phyloP scores from a whole-genome alignment of 345 rosid genomes.

The Fremontodendron californicum region DNA sequence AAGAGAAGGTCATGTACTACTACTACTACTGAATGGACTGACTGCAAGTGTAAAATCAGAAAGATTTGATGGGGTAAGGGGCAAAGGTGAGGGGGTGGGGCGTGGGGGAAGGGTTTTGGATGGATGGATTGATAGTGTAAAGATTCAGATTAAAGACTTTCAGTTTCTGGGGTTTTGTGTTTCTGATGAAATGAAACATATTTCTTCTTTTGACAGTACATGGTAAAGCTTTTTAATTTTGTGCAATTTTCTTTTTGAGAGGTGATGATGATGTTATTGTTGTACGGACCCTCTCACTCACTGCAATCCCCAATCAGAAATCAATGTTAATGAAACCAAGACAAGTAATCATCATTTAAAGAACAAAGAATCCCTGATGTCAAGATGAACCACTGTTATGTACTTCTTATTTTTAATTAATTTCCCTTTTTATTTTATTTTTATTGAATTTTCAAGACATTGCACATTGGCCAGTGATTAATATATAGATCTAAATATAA shows the following conservation, averaged over 20 bases:
- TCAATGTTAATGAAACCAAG: conserved; percentile 21
- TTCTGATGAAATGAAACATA: conserved; percentile 30
- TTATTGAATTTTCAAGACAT: background rate
- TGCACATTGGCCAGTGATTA: background rate
- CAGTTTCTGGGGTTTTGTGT: conserved; percentile 37
- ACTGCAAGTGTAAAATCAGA: conserved; percentile 52
- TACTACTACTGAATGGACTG: conserved; percentile 44
- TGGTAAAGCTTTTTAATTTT: conserved; percentile 22
- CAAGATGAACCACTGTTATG: conserved; percentile 1
- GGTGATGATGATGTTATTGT: conserved; percentile 13
- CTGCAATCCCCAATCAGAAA: conserved; percentile 12
- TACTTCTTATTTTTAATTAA: background rate
- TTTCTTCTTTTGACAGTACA: conserved; percentile 44
- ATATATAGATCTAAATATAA: background rate
- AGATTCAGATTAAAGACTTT: conserved; percentile 19
- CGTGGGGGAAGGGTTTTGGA: background rate
- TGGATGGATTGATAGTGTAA: background rate
- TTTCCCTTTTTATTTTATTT: background rate
- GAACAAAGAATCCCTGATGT: conserved; percentile 14
- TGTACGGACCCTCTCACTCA: conserved; percentile 16
- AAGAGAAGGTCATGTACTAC: conserved; percentile 50
- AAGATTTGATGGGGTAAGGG: conserved; percentile 77
- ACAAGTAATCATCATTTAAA: background rate
- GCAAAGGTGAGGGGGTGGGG: conserved; percentile 21
- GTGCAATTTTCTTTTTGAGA: conserved; percentile 23